A percentile compares a stretch with the other conserved stretches of the same genome.
phyloP scores from a whole-genome alignment of 768 basidiomycete genomes.

The Leccinum subgranulosum region DNA sequence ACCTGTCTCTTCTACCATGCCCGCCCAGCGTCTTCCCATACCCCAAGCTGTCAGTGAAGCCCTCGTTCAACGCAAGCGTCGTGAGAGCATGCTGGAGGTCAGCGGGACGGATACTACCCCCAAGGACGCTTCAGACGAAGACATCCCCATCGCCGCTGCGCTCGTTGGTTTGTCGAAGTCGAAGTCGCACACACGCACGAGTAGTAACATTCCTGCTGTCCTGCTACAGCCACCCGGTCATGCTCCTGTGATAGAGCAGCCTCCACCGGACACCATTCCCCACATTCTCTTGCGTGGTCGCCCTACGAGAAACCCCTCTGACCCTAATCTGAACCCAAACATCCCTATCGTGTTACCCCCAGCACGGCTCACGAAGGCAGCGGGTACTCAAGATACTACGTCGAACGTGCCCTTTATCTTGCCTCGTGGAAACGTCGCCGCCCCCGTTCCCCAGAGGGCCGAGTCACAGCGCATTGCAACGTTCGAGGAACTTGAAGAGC shows the following conservation, averaged over 20 bases:
- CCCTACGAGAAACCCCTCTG: conserved; percentile 17
- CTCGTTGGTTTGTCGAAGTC: conserved; percentile 9
- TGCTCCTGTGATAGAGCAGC: conserved; percentile 26
- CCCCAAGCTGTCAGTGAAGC: conserved; percentile 76
- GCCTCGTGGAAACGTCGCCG: conserved; percentile 41
- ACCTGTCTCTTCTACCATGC: conserved; percentile 35
- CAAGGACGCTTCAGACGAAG: conserved; percentile 35
- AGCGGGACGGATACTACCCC: conserved; percentile 30
- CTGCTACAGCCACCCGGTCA: conserved; percentile 30
- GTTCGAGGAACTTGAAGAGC: conserved; percentile 83
- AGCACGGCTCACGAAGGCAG: conserved; percentile 31
- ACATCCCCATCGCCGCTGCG: conserved; percentile 29
- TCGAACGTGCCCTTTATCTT: conserved; percentile 43
- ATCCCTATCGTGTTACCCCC: conserved; percentile 33
- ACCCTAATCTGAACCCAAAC: conserved; percentile 19
- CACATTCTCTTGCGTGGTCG: conserved; percentile 22
- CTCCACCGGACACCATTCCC: conserved; percentile 17
- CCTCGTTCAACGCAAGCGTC: conserved; percentile 62
- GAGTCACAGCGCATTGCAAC: conserved; percentile 60
- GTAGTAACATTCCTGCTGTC: conserved; percentile 25
- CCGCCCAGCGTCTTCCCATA: conserved; percentile 47
- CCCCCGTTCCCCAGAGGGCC: conserved; percentile 48
- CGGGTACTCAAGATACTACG: conserved; percentile 27
- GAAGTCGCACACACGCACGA: conserved; percentile 19
- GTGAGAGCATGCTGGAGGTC: conserved; percentile 63